Conservation (phyloP, 2,329 filamentous ascomycete species). For the Penicillium sp. region DNA sequence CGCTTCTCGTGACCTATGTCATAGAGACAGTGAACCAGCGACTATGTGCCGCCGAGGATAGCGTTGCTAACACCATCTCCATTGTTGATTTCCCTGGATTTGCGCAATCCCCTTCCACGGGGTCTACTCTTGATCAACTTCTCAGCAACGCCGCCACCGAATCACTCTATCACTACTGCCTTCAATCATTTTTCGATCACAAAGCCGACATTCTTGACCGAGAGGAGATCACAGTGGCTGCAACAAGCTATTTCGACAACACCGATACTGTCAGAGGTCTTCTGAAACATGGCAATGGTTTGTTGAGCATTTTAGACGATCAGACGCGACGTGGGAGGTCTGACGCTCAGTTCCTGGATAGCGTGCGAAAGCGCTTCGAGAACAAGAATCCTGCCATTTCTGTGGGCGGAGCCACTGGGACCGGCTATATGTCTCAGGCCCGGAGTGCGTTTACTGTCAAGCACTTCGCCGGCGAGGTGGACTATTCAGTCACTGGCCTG, state of each 20-base stretch:
- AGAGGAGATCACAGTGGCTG: conserved; percentile 84
- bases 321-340: conserved; percentile 86
- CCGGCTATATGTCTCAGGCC: conserved; percentile 77
- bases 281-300: conserved; percentile 85
- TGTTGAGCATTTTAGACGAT: conserved; percentile 92
- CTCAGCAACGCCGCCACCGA: conserved; percentile 93
- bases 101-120: conserved; percentile 74
- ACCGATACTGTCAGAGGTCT: conserved; percentile 89
- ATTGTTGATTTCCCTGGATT: conserved; percentile 97
- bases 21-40: conserved; percentile 90
- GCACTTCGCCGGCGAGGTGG: conserved; percentile 94
- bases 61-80: conserved; percentile 88
- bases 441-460: conserved; percentile 81
- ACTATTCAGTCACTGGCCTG: conserved; percentile 81
- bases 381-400: conserved; percentile 88
- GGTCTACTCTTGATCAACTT: conserved; percentile 83
- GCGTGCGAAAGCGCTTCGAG: conserved; percentile 85
- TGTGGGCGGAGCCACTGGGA: conserved; percentile 70
- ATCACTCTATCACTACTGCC: conserved; percentile 83
- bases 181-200: conserved; percentile 93
- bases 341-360: conserved; percentile 86
- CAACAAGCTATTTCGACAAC: conserved; percentile 97
- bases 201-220: conserved; percentile 91
- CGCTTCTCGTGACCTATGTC: conserved; percentile 86
- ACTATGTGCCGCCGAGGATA: conserved; percentile 80